phyloP scores from a whole-genome alignment of 352 stramenopile genomes.

The Phytopythium aichiense region DNA sequence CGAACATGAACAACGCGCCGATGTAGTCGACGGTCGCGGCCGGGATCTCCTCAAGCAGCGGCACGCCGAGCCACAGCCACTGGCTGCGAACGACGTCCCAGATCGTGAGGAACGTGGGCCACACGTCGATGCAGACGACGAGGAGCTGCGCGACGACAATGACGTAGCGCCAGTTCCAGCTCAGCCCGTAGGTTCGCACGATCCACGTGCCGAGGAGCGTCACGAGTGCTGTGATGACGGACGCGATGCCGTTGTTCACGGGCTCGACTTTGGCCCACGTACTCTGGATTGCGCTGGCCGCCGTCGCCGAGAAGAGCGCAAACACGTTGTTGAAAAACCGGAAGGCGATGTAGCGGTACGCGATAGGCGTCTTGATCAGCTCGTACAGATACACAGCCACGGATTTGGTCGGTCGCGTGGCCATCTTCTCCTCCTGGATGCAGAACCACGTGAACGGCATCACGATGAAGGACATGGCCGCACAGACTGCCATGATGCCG shows the following conservation, averaged over 20 bases:
- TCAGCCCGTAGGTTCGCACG: slow-evolving; percentile 28
- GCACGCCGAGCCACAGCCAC: slow-evolving; percentile 62
- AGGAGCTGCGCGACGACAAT: slow-evolving; percentile 39
- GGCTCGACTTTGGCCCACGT: slow-evolving; percentile 58
- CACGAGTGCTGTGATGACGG: slow-evolving; percentile 41
- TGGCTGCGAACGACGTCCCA: slow-evolving; percentile 66
- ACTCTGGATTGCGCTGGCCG: slow-evolving; percentile 43
- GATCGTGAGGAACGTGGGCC: slow-evolving; percentile 57
- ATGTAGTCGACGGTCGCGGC: slow-evolving; percentile 34
- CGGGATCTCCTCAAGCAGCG: slow-evolving; percentile 49
- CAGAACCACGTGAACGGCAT: slow-evolving; percentile 42
- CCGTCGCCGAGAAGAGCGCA: slow-evolving; percentile 43
- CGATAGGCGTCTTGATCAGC: slow-evolving; percentile 30
- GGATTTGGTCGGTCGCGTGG: slow-evolving; percentile 23
- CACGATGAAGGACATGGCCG: slow-evolving; percentile 29
- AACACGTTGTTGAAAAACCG: slow-evolving; percentile 51
- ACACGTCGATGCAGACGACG: slow-evolving; percentile 40
- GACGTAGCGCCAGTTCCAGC: slow-evolving; percentile 49
- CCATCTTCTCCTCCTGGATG: slow-evolving; percentile 35
- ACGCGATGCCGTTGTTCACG: slow-evolving; percentile 52
- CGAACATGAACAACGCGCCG: slow-evolving; percentile 46
- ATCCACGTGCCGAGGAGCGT: slow-evolving; percentile 35
- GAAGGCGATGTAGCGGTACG: slow-evolving; percentile 56
- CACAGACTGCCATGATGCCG: slow-evolving; percentile 40
- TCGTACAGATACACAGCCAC: slow-evolving; percentile 39